Evolutionary conservation across 164 flowering plant species (phyloP), one percentile per base, ranked within the genome.

Genomic region (Kingdonia uniflora): DNA sequence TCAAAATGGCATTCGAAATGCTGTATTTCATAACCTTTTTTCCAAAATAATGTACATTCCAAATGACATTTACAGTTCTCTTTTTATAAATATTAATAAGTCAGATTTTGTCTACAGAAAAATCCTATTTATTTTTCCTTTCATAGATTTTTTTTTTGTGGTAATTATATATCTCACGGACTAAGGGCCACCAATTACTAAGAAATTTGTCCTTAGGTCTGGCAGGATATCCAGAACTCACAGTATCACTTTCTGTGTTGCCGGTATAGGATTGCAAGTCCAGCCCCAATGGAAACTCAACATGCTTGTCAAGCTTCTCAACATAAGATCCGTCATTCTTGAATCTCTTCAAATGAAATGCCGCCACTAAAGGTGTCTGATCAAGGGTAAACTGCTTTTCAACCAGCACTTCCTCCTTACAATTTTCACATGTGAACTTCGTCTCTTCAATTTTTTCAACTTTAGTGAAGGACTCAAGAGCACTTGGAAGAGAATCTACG

Each of bases 331-430:
- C 95, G 69, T 76, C 75, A 62, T 55, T 75, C 74, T 81, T 84
- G 62, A 94, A 94, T 69, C 97, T 84, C 72, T 89, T 89, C 59
- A 94, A 73, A 67, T 94, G 99, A 33, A 94, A 75, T 49, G 84
- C 52, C 16, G 83, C 80, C 51, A 94, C 73, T 16, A 66, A 43
- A 51, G 99, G 99, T 38, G 65, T 68, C 57, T 74, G 59, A 17
- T 82, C 80, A 56, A 94, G 52, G 49, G 73, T 49, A 62, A 94
- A 79, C 64, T 86, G 91, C 65, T 94, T 94, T 62, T 84, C 95
- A 46, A 68, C 49, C 1, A 72, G 50, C 11, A 84, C 99, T 43
- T 74, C 62, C 64, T 79, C 69, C 58, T 80, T 75, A 55, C 97
- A 89, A 17, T 64, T 71, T 42, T 75, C 87, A 74, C 99, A 92